Evolutionary conservation across 139 green algal species (phyloP), one percentile per base, ranked within the genome.

Genomic region (Micractinium conductrix): DNA sequence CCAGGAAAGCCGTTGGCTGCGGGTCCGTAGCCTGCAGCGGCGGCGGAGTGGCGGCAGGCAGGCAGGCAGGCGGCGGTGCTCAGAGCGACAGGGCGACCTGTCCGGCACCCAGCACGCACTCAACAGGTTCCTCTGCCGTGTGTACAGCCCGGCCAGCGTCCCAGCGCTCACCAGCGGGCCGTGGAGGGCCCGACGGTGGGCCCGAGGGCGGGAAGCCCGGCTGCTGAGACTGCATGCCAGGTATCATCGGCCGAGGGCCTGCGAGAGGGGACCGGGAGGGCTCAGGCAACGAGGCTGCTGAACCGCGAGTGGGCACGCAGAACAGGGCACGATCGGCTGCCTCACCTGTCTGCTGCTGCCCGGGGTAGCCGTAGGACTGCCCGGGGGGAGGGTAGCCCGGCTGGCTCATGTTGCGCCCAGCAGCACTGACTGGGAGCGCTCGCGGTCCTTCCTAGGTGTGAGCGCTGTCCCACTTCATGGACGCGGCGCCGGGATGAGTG

Each of bases 221-320:
- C 76, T 73, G 76, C 58, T 82, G 76, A 30, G 40, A 38, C 50
- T 71, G 76, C 53, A n/a, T 58, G 30, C 45, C 76, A 16, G 76
- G 76, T 9, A 43, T 28, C 70, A 78, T 78, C 14, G 76, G 78
- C 4, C 78, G 21, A 1, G 43, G 55, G 33, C 78, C 78, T 84
- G 43, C 78, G 75, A 33, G 1, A 42, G 30, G 9, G 35, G 37
- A 44, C 16, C 69, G 35, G 33, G 67, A 7, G n/a, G n/a, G n/a
- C n/a, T n/a, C n/a, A n/a, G n/a, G n/a, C n/a, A n/a, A n/a, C n/a
- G n/a, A n/a, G n/a, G n/a, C n/a, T n/a, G n/a, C n/a, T n/a, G n/a
- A n/a, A n/a, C n/a, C n/a, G n/a, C n/a, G n/a, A n/a, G n/a, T n/a
- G n/a, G n/a, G n/a, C n/a, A n/a, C n/a, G n/a, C n/a, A n/a, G n/a